These are phyloP conservation scores for Aspergillus wentii DNA, from an alignment of 495 filamentous ascomycete species.

Conservation along the genomic window DNA sequence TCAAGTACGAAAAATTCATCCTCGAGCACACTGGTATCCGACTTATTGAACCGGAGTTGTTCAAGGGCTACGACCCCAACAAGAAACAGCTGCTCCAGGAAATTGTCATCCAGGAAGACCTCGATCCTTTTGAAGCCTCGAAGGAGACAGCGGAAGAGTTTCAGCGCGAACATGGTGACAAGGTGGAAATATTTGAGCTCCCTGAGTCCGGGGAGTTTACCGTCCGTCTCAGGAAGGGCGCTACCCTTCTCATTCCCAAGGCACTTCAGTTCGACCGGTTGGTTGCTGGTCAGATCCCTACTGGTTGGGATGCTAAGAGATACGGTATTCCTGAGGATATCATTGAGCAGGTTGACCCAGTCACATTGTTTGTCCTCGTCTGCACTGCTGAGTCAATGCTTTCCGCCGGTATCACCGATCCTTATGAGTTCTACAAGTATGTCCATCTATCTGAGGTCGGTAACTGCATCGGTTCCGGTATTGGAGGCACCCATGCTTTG, in stretches of 20 bases:
- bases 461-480: conserved; percentile 97
- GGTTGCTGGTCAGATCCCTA: conserved; percentile 93
- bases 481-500: conserved; percentile 87
- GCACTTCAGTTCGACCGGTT: conserved; percentile 94
- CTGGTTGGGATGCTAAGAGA: conserved; percentile 90
- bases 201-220: conserved; percentile 92
- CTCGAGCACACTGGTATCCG: conserved; percentile 97
- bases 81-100: conserved; percentile 98
- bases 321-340: conserved; percentile 98
- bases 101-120: conserved; percentile 91
- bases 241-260: conserved; percentile 91
- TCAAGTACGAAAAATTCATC: conserved; percentile 93
- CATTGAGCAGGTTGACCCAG: conserved; percentile 93
- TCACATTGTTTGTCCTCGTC: conserved; percentile 91
- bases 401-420: conserved; percentile 94
- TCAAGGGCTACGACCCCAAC: conserved; percentile 95
- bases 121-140: conserved; percentile 94
- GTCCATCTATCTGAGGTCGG: conserved; percentile 97
- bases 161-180: conserved; percentile 92
- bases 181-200: conserved; percentile 95
- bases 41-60: conserved; percentile 94
- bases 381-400: conserved; percentile 88
- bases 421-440: conserved; percentile 99
- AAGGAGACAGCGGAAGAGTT: conserved; percentile 98
- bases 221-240: conserved; percentile 90